These are phyloP conservation scores for Lichtheimia hyalospora DNA, from an alignment of 371 early-diverging fungal species.

Conservation along the genomic window DNA sequence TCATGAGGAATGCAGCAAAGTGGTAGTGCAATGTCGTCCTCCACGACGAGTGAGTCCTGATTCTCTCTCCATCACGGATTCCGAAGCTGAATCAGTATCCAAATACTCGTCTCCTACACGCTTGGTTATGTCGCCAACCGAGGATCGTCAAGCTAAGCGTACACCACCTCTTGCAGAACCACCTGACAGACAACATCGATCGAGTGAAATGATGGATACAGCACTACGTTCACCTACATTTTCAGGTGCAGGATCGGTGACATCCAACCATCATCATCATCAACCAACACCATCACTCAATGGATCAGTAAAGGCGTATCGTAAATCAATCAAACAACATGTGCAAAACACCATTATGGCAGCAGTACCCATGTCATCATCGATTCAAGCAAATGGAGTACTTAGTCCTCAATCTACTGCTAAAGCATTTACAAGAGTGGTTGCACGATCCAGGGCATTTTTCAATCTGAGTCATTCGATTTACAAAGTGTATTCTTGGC, in stretches of 20 bases:
- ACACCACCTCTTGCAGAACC: not conserved
- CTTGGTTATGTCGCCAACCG: not conserved
- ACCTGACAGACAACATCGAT: not conserved
- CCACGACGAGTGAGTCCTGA: slow-evolving; percentile 34
- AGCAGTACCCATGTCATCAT: slow-evolving; percentile 5
- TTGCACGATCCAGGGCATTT: slow-evolving; percentile 37
- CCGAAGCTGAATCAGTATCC: slow-evolving; percentile 43
- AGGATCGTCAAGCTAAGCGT: slow-evolving; percentile 5
- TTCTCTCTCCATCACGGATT: slow-evolving; percentile 43
- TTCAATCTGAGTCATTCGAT: slow-evolving; percentile 21
- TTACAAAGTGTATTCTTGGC: slow-evolving; percentile 38
- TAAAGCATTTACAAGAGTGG: slow-evolving; percentile 39
- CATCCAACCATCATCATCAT: not conserved
- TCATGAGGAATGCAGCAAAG: slow-evolving; percentile 35
- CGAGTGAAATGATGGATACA: slow-evolving; percentile 8
- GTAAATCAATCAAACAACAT: slow-evolving; percentile 27
- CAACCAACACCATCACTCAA: not conserved
- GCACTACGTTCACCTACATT: slow-evolving; percentile 26
- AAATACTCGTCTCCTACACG: slow-evolving; percentile 21
- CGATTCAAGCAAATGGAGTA: not conserved
- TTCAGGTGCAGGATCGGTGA: slow-evolving; percentile 12
- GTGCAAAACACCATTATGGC: slow-evolving; percentile 22
- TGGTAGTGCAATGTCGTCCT: slow-evolving; percentile 38
- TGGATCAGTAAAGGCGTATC: slow-evolving; percentile 20
- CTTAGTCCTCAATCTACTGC: slow-evolving; percentile 42